These are phyloP conservation scores for Coccomyxa sp. DNA, from an alignment of 139 green algal genomes.

Conservation along the genomic window DNA sequence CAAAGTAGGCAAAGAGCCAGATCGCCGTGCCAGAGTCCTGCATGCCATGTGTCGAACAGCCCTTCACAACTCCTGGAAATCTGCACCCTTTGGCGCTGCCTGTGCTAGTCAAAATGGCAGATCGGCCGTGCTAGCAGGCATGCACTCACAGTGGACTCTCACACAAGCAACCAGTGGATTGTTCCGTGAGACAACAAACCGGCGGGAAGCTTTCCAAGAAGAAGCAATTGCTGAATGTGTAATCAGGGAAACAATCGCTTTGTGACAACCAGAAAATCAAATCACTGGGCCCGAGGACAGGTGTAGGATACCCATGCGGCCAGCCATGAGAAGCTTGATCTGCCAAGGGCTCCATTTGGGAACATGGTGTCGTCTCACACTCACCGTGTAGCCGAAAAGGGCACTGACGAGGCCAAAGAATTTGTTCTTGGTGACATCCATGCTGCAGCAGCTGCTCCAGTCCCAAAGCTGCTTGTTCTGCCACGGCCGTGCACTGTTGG, in stretches of 20 bases:
- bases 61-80: too few relatives aligned
- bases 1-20: slow-evolving; percentile 24
- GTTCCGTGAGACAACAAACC: not conserved
- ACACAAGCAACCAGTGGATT: not conserved
- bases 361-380: not conserved
- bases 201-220: not conserved
- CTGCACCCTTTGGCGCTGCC: too few relatives aligned
- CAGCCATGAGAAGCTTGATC: too few relatives aligned
- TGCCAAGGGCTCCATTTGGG: too few relatives aligned
- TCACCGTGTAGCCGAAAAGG: slow-evolving; percentile 48
- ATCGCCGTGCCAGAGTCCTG: slow-evolving; percentile 12
- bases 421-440: slow-evolving; percentile 27
- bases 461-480: slow-evolving; percentile 41
- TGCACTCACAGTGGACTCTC: not conserved
- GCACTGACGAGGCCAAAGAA: slow-evolving; percentile 41
- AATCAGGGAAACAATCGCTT: too few relatives aligned
- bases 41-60: not conserved
- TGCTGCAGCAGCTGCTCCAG: slow-evolving; percentile 34
- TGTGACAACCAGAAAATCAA: too few relatives aligned
- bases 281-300: too few relatives aligned
- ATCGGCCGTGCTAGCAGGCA: too few relatives aligned
- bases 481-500: slow-evolving; percentile 32
- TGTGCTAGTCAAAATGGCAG: too few relatives aligned
- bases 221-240: too few relatives aligned
- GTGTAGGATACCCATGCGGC: too few relatives aligned